Conservation (phyloP, 805 yeast genomes). For the Suhomyces tanzawaensis region DNA sequence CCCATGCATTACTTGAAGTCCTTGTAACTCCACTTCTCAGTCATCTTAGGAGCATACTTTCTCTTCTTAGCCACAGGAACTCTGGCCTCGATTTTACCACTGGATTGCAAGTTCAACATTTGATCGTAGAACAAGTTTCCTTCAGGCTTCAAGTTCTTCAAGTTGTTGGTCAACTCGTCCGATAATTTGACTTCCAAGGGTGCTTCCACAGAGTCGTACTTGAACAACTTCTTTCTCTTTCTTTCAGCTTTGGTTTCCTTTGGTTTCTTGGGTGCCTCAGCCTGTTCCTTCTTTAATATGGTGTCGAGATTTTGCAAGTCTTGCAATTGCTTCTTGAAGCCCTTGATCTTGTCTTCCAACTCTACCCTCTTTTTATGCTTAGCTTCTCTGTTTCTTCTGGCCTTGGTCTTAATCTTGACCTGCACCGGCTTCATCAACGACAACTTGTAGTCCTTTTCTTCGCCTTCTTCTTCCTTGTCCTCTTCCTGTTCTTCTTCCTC, state of each 20-base stretch:
- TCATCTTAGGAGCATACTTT: constrained; percentile 68
- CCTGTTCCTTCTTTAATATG: constrained; percentile 24
- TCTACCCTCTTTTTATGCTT: constrained; percentile 57
- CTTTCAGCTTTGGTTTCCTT: constrained; percentile 29
- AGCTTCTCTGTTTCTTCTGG: constrained; percentile 70
- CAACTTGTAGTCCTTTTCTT: constrained; percentile 40
- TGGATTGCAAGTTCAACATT: constrained; percentile 74
- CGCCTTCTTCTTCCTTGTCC: constrained; percentile 25
- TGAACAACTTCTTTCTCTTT: constrained; percentile 37
- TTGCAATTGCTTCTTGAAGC: constrained; percentile 55
- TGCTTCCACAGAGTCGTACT: constrained; percentile 39
- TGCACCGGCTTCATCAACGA: constrained; percentile 73
- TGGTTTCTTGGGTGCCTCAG: constrained; percentile 27
- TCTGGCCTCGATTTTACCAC: constrained; percentile 86
- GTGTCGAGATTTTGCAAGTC: constrained; percentile 47
- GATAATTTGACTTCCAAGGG: constrained; percentile 78
- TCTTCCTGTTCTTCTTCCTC: constrained; percentile 41
- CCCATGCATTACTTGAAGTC: constrained; percentile 62
- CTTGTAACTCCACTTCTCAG: constrained; percentile 93
- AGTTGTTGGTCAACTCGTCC: constrained; percentile 82
- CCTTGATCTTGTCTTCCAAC: constrained; percentile 56
- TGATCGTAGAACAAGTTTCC: constrained; percentile 83
- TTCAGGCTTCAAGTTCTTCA: constrained; percentile 84
- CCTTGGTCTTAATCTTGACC: constrained; percentile 68
- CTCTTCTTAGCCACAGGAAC: constrained; percentile 63